Evolutionary conservation across 129 eudicot genomes (phyloP), one percentile per base, ranked within the genome.

Genomic region (Helianthus tuberosus): DNA sequence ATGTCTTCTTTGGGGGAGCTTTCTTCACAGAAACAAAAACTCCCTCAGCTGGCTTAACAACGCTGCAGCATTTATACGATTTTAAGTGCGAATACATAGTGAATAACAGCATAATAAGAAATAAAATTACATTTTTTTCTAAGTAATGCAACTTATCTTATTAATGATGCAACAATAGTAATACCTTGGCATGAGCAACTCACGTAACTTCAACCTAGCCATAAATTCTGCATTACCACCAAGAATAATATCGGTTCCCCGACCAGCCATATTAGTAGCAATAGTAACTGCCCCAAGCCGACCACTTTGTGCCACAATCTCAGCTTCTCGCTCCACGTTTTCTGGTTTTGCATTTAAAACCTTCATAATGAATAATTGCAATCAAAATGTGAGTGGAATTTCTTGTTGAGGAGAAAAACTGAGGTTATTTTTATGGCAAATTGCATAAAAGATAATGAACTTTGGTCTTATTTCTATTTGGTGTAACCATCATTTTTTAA

Each of bases 231-330:
- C 96, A 80, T 95, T 95, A 54, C 99, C 99, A 74, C 99, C 99
- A 74, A 95, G 99, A 66, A 95, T 95, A 46, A 95, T 95, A 84
- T 95, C 99, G 11, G 99, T 95, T 15, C 99, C 99, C 77, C 99
- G 96, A 66, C 99, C 99, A 50, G 99, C 99, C 99, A 95, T 95
- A 79, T 95, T 95, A 15, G 99, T 95, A 60, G 99, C 97, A 77
- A 95, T 91, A 38, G 97, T 95, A 75, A 95, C 96, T 32, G 95
- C 96, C 63, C 97, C 99, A 72, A 91, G 90, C 36, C 99, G 97
- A 72, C 99, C 99, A 82, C 99, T 95, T 74, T 95, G 99, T 67
- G 97, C 97, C 75, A 95, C 99, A 82, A 95, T 95, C 83, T 95
- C 99, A 75, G 99, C 99, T 84, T 95, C 99, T 81, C 99, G 84